Evolutionary conservation across 2,329 filamentous ascomycete genomes (phyloP).

Genomic region (Nannizziopsis barbatae): DNA sequence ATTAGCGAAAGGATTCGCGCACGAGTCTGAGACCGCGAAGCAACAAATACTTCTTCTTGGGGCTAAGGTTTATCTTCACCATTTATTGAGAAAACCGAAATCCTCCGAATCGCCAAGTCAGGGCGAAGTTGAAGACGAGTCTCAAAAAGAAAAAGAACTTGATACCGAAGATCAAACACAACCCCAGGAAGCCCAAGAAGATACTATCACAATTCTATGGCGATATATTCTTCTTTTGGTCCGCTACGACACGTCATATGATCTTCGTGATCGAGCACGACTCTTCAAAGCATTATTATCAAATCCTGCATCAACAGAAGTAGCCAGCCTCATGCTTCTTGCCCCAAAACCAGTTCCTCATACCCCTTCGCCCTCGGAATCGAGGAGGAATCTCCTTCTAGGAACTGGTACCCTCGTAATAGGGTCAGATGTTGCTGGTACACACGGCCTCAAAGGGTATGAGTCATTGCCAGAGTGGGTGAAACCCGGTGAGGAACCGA

Average conservation of each 20-base stretch:
- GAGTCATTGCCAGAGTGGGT: constrained; percentile 77
- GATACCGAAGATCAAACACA: constrained; percentile 11
- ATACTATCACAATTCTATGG: constrained; percentile 69
- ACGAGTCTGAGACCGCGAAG: constrained; percentile 76
- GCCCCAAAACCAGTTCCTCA: constrained; percentile 92
- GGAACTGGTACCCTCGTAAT: constrained; percentile 80
- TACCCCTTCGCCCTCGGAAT: constrained; percentile 77
- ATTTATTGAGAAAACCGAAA: constrained; percentile 49
- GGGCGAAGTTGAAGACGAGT: neutral
- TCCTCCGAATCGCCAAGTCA: neutral
- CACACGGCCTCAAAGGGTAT: constrained; percentile 68
- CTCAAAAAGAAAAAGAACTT: constrained; percentile 18
- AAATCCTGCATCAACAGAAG: constrained; percentile 61
- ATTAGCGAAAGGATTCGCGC: constrained; percentile 69
- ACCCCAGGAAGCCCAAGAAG: constrained; percentile 25
- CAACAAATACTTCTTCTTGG: constrained; percentile 84
- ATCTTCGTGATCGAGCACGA: constrained; percentile 80
- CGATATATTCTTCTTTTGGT: constrained; percentile 73
- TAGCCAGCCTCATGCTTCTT: constrained; percentile 79
- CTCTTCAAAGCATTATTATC: constrained; percentile 76
- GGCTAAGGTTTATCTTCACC: constrained; percentile 92
- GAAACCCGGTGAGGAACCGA: constrained; percentile 63
- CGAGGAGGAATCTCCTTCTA: constrained; percentile 62
- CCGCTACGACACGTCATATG: constrained; percentile 88
- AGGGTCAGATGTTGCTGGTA: constrained; percentile 55